Base-by-base conservation (phyloP, 2,329 filamentous ascomycete species). In the Sporothrix pallida region DNA sequence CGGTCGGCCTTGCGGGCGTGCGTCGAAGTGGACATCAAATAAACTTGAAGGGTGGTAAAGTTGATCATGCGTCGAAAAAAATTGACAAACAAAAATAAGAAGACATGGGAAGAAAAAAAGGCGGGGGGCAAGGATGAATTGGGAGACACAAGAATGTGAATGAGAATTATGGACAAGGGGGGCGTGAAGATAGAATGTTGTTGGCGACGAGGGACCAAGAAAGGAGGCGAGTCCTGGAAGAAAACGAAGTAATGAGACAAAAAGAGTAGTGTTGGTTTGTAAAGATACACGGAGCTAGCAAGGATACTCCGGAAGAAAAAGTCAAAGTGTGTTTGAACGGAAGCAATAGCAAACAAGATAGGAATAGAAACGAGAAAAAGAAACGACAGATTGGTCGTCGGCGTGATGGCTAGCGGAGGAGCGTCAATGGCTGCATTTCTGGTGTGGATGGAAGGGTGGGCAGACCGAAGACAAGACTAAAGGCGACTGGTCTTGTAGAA, bases 71-170 rank as follows among this genome's bases (percentile, higher is more conserved):
- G 69, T 52, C 42, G 9, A 52, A 62, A 65, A 71, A 56, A 70
- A 42, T 10, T 44, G 52, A 37, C 48, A 63, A 74, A 62, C 54
- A 1, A 63, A 65, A 67, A 75, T 0, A 77, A 78, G 9, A 26
- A 46, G 44, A 46, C 15, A 31, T 17, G 50, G 5, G 65, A 23
- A 13, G 17, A 20, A 15, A 4, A n/a, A n/a, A 26, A 50, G 9
- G 31, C 54, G 26, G 48, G 26, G 62, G 62, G 10, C n/a, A 48
- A 67, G 31, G 62, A 26, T 48, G 15, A 42, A 4, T 26, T 17
- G 5, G 15, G 42, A 48, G 62, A 7, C 50, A 60, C 17, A 58
- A 65, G 37, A n/a, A 2, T 26, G 12, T 17, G 46, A 15, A 44
- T 13, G 42, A 69, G 37, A 12, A 44, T 20, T n/a, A 37, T 37